Evolutionary conservation across 148 eudicot species (phyloP), one percentile per base, ranked within the genome.

Genomic region (Persicaria maculosa): DNA sequence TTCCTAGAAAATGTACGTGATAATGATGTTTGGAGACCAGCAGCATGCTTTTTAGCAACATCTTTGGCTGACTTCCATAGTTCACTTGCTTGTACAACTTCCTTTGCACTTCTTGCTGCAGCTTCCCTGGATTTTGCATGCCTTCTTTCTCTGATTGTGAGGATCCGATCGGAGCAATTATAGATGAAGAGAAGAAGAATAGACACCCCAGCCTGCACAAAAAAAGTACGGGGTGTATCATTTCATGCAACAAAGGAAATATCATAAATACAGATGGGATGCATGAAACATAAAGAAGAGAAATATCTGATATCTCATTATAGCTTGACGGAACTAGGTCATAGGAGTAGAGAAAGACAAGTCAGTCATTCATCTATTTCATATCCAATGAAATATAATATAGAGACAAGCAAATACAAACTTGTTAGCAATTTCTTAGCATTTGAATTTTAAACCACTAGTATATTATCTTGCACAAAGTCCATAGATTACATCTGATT

Each of bases 161-260:
- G 83, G 64, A 89, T 91, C 83, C 84, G 95, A 52, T 92, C 97
- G 45, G 95, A 91, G 68, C 95, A 93, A 76, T 93, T 93, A 80
- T 93, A 91, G 55, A 93, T 84, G 59, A 93, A 81, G 73, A 93
- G 71, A 67, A 93, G 97, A 47, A 89, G 19, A 40, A 91, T 77
- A 50, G 87, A 87, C 69, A 93, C 73, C 4, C 81, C 98, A 75
- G 52, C 95, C 98, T 93, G 77, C 76, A 74, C 9, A 47, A 71
- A 47, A 47, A 75, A 74, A 16, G 65, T 48, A 17, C 17, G 40
- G 31, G 44, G 17, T 64, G 14, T 40, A 40, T 36, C 44, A 25
- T 61, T 31, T 61, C 15, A 61, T 25, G 64, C 64, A 58, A 58
- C 9, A 58, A 58, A 58, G 3, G 10, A 20, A 58, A 58, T 5